phyloP scores from a whole-genome alignment of 2,329 filamentous ascomycete species.

The Aureobasidium subglaciale region DNA sequence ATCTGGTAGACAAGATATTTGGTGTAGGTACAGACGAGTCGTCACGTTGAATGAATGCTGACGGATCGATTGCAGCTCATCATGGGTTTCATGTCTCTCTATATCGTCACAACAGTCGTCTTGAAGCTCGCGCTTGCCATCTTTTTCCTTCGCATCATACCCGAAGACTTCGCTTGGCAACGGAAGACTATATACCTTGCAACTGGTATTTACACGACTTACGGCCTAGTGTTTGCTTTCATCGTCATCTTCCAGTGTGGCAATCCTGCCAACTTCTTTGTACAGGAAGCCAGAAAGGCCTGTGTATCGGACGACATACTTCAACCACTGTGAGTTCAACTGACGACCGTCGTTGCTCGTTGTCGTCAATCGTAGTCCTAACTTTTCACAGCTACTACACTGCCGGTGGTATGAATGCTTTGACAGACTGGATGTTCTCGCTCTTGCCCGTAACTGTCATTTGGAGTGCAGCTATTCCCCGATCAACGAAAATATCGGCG shows the following conservation, averaged over 20 bases:
- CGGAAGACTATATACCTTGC: constrained; percentile 18
- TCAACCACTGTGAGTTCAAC: constrained; percentile 22
- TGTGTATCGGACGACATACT: constrained; percentile 20
- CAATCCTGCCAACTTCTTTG: constrained; percentile 20
- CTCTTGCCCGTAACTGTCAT: constrained; percentile 28
- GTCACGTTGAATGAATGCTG: constrained; percentile 34
- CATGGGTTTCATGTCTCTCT: constrained; percentile 33
- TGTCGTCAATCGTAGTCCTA: too few species aligned
- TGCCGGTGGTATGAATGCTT: constrained; percentile 29
- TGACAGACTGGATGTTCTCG: constrained; percentile 31
- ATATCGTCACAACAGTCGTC: constrained; percentile 36
- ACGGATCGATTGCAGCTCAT: constrained; percentile 42
- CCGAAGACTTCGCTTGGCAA: constrained; percentile 24
- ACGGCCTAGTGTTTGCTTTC: constrained; percentile 42
- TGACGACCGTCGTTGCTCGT: too few species aligned
- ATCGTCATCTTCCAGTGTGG: constrained; percentile 40
- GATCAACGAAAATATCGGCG: constrained; percentile 36
- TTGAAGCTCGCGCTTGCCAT: constrained; percentile 37
- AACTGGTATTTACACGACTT: constrained; percentile 31
- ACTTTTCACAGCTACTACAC: too few species aligned
- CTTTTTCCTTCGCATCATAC: constrained; percentile 35
- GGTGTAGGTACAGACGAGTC: constrained; percentile 29
- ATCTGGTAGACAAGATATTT: constrained; percentile 39
- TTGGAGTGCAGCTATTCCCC: constrained; percentile 25
- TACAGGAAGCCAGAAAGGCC: constrained; percentile 17